Conservation (phyloP, 2,329 filamentous ascomycete genomes). For the Colletotrichum eleusines region DNA sequence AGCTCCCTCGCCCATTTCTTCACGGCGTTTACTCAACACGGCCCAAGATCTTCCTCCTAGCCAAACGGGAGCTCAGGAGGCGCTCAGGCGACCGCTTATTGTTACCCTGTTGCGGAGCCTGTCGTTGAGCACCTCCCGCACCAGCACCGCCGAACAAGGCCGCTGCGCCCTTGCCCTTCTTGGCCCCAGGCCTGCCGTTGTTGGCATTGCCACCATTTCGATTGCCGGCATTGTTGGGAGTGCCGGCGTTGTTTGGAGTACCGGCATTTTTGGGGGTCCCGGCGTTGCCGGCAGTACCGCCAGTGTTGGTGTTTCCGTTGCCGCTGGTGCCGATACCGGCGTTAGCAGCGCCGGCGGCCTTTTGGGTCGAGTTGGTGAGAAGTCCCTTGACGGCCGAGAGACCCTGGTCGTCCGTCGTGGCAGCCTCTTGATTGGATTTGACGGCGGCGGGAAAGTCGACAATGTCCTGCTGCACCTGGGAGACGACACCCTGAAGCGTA, state of each 20-base stretch:
- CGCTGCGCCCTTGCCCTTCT: not conserved
- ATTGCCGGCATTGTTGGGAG: too few relatives aligned
- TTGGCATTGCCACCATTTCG: too few relatives aligned
- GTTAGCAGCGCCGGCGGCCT: slow-evolving; percentile 48
- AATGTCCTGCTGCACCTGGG: slow-evolving; percentile 65
- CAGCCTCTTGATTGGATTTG: slow-evolving; percentile 57
- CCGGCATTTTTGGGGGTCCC: too few relatives aligned
- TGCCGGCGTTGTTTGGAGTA: too few relatives aligned
- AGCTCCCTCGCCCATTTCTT: not conserved
- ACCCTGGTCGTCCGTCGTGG: slow-evolving; percentile 48
- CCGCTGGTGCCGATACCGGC: slow-evolving; percentile 31
- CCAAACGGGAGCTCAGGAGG: not conserved
- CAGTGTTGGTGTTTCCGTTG: slow-evolving; percentile 42
- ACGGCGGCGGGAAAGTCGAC: slow-evolving; percentile 59
- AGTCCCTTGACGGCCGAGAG: slow-evolving; percentile 56
- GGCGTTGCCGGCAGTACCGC: slow-evolving; percentile 15
- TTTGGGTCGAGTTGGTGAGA: slow-evolving; percentile 49
- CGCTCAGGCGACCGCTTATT: not conserved
- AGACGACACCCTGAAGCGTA: slow-evolving; percentile 57
- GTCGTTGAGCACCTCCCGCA: not conserved
- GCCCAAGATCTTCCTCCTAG: not conserved
- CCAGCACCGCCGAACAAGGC: not conserved
- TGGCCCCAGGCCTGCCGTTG: not conserved
- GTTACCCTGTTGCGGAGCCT: not conserved
- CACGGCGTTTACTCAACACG: not conserved